Percentiles rank a stretch among this genome's conserved stretches.
These are phyloP conservation scores for Artemisia annua DNA, from an alignment of 129 eudicot species.

Conservation along the genomic window DNA sequence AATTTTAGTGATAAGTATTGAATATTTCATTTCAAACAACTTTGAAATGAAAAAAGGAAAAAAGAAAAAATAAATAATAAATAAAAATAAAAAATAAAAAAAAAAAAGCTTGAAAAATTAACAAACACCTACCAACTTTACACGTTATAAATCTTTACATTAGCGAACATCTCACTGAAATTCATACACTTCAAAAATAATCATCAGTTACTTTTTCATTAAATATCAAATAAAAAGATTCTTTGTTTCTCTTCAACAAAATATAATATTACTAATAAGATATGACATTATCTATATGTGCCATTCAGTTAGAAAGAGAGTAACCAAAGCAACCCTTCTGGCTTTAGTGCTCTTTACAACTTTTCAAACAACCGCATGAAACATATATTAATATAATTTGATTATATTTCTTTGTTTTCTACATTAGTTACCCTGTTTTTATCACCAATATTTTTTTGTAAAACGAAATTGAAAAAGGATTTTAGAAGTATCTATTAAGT, in stretches of 20 bases:
- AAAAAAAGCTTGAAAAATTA: too few species aligned
- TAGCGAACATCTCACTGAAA: too few species aligned
- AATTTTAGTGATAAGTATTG: too few species aligned
- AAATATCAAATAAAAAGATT: slow-evolving; percentile 8
- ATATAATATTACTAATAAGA: slow-evolving; percentile 8
- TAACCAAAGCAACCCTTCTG: slow-evolving; percentile 32
- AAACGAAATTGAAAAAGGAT: too few species aligned
- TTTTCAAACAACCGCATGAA: slow-evolving; percentile 24
- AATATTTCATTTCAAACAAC: too few species aligned
- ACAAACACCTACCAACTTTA: not conserved
- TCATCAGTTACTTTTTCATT: slow-evolving; percentile 24
- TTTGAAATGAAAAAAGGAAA: too few species aligned
- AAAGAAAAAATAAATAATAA: too few species aligned
- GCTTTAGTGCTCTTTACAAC: slow-evolving; percentile 24
- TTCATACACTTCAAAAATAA: slow-evolving; percentile 57
- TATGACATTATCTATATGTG: slow-evolving; percentile 32
- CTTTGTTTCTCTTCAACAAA: not conserved
- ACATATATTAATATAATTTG: slow-evolving; percentile 15
- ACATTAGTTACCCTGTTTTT: not conserved
- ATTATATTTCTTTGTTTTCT: slow-evolving; percentile 6
- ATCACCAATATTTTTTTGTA: not conserved
- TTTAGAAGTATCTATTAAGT: too few species aligned
- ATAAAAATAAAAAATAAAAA: too few species aligned
- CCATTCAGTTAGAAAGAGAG: slow-evolving; percentile 19
- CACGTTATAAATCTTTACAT: not conserved